Evolutionary conservation across 1,284 basidiomycete genomes (phyloP).

Genomic region (Pseudozyma sp.): DNA sequence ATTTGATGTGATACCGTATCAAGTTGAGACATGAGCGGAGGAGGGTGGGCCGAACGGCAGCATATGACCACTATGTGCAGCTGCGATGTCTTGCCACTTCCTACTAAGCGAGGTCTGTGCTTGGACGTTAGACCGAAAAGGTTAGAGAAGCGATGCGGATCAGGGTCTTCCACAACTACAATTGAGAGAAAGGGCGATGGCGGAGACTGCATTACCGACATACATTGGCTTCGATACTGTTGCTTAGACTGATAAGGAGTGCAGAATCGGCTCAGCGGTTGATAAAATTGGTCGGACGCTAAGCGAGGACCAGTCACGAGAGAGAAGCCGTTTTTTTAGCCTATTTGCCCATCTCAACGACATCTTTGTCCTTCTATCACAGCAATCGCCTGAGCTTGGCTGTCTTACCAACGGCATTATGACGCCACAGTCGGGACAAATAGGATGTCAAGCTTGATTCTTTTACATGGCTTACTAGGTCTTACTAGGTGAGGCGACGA

Average conservation of each 20-base stretch:
- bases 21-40: constrained; percentile 2
- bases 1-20: not conserved
- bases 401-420: not conserved
- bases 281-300: not conserved
- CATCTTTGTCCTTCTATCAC: too few relatives aligned
- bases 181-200: too few relatives aligned
- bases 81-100: not conserved
- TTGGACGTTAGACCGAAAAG: not conserved
- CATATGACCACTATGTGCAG: not conserved
- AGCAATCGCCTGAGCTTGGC: not conserved
- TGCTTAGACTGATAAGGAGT: too few relatives aligned
- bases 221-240: too few relatives aligned
- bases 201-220: too few relatives aligned
- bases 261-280: too few relatives aligned
- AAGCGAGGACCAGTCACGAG: not conserved
- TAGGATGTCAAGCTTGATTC: not conserved
- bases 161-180: constrained; percentile 31
- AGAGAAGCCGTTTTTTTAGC: too few relatives aligned
- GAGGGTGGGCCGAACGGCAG: constrained; percentile 17
- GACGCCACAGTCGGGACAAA: not conserved
- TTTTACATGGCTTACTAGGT: too few relatives aligned
- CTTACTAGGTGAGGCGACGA: too few relatives aligned
- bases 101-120: not conserved
- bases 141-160: constrained; percentile 18
- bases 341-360: not conserved